phyloP scores from a whole-genome alignment of 2,329 filamentous ascomycete species.

The Fusarium sp. region DNA sequence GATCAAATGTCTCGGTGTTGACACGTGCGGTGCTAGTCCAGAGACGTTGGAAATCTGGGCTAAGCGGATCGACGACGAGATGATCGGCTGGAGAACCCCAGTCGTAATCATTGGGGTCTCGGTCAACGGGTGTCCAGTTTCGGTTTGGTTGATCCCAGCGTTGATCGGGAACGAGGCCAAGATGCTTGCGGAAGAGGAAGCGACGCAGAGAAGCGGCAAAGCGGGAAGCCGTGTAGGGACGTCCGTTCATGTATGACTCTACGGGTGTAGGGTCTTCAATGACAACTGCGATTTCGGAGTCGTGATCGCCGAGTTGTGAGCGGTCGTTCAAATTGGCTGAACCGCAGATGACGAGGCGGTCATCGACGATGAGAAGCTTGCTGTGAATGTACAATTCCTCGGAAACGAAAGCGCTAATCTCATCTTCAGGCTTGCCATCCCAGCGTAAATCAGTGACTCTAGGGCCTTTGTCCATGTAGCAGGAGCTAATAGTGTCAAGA shows the following conservation, averaged over 20 bases:
- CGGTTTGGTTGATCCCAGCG: slow-evolving; percentile 72
- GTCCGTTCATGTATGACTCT: slow-evolving; percentile 78
- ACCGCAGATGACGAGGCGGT: slow-evolving; percentile 84
- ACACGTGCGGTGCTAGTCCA: slow-evolving; percentile 79
- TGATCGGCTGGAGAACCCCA: slow-evolving; percentile 75
- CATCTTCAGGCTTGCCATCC: slow-evolving; percentile 65
- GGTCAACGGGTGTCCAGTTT: slow-evolving; percentile 81
- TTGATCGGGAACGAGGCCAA: slow-evolving; percentile 84
- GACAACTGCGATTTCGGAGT: slow-evolving; percentile 90
- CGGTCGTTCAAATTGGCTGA: slow-evolving; percentile 70
- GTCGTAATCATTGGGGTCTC: slow-evolving; percentile 78
- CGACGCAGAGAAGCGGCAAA: slow-evolving; percentile 86
- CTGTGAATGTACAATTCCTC: slow-evolving; percentile 73
- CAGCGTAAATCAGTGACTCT: slow-evolving; percentile 72
- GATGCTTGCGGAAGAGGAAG: slow-evolving; percentile 90
- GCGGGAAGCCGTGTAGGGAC: slow-evolving; percentile 75
- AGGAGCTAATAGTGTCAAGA: slow-evolving; percentile 81
- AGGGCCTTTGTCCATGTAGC: slow-evolving; percentile 84
- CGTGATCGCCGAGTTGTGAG: slow-evolving; percentile 85
- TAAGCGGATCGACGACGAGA: slow-evolving; percentile 80
- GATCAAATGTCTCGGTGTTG: slow-evolving; percentile 85
- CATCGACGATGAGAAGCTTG: slow-evolving; percentile 84
- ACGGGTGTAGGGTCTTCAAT: slow-evolving; percentile 82
- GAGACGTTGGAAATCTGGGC: slow-evolving; percentile 73
- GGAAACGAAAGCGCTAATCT: slow-evolving; percentile 71